Conservation (phyloP, 2,329 filamentous ascomycete species). For the Paecilomyces niveus region DNA sequence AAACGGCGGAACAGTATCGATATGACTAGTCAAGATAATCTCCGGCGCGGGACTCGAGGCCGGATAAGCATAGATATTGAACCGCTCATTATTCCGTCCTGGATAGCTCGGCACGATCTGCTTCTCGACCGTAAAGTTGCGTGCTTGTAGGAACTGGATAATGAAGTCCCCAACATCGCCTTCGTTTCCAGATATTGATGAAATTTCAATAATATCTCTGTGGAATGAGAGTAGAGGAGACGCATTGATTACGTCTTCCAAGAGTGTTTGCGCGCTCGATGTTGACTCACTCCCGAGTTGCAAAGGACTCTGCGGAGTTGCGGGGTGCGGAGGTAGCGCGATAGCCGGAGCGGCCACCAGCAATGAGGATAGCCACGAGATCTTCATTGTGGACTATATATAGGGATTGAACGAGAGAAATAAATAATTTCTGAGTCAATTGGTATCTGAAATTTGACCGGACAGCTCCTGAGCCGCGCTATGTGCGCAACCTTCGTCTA, state of each 20-base stretch:
- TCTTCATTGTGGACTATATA: background rate
- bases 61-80: slow-evolving; percentile 67
- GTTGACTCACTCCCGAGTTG: background rate
- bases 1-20: slow-evolving; percentile 59
- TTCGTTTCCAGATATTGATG: slow-evolving; percentile 67
- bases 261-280: slow-evolving; percentile 4
- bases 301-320: background rate
- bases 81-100: slow-evolving; percentile 41
- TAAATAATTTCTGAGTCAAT: background rate
- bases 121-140: slow-evolving; percentile 57
- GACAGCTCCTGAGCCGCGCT: background rate
- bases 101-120: slow-evolving; percentile 38
- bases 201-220: slow-evolving; percentile 63
- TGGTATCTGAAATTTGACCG: background rate
- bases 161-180: slow-evolving; percentile 62
- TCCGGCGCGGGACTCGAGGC: slow-evolving; percentile 16
- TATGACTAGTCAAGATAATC: slow-evolving; percentile 60
- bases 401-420: background rate
- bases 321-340: background rate
- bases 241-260: slow-evolving; percentile 31
- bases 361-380: background rate
- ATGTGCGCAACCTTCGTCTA: background rate
- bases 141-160: slow-evolving; percentile 54
- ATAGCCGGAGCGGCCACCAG: background rate
- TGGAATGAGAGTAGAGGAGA: slow-evolving; percentile 63